These are phyloP conservation scores for Samsoniella hepiali DNA, from an alignment of 2,329 filamentous ascomycete genomes.

Conservation along the genomic window DNA sequence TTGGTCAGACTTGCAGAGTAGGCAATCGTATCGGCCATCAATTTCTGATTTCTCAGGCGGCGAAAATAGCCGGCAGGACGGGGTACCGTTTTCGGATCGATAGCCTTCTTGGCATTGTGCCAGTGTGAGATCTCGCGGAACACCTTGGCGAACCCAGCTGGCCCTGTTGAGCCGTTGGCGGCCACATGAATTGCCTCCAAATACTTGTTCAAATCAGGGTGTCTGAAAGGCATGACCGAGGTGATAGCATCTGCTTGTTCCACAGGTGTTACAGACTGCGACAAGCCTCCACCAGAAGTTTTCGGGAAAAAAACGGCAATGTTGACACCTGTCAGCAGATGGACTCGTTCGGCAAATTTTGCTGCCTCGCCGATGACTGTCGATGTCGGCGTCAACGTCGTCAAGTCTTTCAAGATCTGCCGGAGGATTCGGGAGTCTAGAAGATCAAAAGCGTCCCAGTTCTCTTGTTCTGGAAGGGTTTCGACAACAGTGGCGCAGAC, in stretches of 20 bases:
- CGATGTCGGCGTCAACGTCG: background rate
- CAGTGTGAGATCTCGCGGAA: conserved; percentile 55
- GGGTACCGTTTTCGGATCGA: conserved; percentile 38
- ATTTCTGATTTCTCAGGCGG: conserved; percentile 55
- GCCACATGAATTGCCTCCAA: conserved; percentile 41
- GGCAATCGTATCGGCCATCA: conserved; percentile 63
- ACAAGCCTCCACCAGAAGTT: background rate
- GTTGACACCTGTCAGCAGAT: conserved; percentile 9
- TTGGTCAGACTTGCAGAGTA: conserved; percentile 71
- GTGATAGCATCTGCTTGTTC: background rate
- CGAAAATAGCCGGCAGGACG: conserved; percentile 30
- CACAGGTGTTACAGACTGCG: background rate
- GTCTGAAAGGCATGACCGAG: conserved; percentile 44
- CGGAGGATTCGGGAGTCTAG: conserved; percentile 32
- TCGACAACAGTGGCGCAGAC: conserved; percentile 24
- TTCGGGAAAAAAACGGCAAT: background rate
- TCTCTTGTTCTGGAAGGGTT: background rate
- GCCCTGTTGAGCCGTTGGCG: conserved; percentile 24
- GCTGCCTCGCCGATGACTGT: background rate
- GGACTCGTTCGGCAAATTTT: background rate
- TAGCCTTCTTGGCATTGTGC: conserved; percentile 56
- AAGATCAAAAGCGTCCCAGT: conserved; percentile 33
- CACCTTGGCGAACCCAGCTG: conserved; percentile 29
- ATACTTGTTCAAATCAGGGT: conserved; percentile 45
- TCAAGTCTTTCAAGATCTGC: conserved; percentile 22